Conservation (phyloP, 225 moss, liverwort and hornwort genomes). For the Antitrichia curtipendula region DNA sequence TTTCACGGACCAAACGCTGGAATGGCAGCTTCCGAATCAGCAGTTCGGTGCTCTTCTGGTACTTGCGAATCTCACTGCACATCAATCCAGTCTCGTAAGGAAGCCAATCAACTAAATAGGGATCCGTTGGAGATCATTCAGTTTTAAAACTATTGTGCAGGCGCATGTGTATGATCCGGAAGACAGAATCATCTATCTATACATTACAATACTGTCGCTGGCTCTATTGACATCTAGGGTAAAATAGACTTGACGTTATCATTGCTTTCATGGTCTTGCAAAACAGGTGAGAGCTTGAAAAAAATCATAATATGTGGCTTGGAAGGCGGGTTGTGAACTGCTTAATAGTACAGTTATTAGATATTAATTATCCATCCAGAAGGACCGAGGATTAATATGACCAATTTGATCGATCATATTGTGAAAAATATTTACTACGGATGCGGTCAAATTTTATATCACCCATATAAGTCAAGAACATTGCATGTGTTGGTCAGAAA, state of each 20-base stretch:
- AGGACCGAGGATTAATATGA: not conserved
- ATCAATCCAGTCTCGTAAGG: not conserved
- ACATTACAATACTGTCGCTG: not conserved
- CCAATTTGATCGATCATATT: not conserved
- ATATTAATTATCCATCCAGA: not conserved
- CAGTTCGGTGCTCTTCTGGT: slow-evolving; percentile 34
- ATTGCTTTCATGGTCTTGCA: not conserved
- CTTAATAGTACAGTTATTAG: not conserved
- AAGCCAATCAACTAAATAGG: not conserved
- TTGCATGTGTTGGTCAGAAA: not conserved
- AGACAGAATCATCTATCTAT: not conserved
- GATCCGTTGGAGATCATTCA: not conserved
- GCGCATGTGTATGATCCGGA: not conserved
- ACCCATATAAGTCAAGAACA: not conserved
- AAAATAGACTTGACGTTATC: not conserved
- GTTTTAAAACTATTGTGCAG: not conserved
- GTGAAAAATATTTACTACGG: not conserved
- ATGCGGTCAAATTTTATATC: not conserved
- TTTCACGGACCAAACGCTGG: slow-evolving; percentile 34
- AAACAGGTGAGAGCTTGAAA: not conserved
- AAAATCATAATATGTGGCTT: not conserved
- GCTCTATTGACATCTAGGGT: not conserved
- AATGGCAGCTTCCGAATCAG: not conserved
- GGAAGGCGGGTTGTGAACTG: not conserved
- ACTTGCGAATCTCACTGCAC: slow-evolving; percentile 50